These are phyloP conservation scores for Sordariomycetes sp. DNA, from an alignment of 2,329 filamentous ascomycete species.

Conservation along the genomic window DNA sequence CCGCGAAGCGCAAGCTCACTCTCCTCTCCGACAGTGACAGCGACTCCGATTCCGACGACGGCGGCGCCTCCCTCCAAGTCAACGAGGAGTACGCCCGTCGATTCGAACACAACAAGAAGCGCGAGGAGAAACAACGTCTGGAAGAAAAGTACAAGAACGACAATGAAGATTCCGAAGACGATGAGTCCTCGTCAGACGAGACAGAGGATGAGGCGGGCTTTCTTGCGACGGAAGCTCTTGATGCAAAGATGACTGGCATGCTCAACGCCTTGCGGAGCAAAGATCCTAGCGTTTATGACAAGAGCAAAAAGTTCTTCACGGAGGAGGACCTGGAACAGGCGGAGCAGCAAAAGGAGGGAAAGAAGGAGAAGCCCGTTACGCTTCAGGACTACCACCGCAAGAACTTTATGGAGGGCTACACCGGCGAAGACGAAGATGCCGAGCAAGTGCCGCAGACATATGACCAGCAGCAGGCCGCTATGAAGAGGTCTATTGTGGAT, in stretches of 20 bases:
- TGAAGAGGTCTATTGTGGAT: slow-evolving; percentile 69
- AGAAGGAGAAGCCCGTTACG: slow-evolving; percentile 76
- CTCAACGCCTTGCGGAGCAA: slow-evolving; percentile 82
- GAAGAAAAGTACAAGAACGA: slow-evolving; percentile 20
- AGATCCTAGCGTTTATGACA: slow-evolving; percentile 85
- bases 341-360: slow-evolving; percentile 28
- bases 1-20: slow-evolving; percentile 35
- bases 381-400: slow-evolving; percentile 87
- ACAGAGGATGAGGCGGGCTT: slow-evolving; percentile 87
- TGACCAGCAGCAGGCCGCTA: slow-evolving; percentile 75
- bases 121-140: slow-evolving; percentile 67
- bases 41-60: slow-evolving; percentile 37
- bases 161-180: slow-evolving; percentile 37
- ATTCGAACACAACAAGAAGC: slow-evolving; percentile 96
- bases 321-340: slow-evolving; percentile 17
- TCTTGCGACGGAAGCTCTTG: slow-evolving; percentile 74
- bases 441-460: slow-evolving; percentile 53
- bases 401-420: slow-evolving; percentile 69
- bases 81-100: slow-evolving; percentile 83
- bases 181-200: slow-evolving; percentile 65
- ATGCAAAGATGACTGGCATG: slow-evolving; percentile 79
- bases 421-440: slow-evolving; percentile 36
- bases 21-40: too few species aligned
- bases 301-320: slow-evolving; percentile 66
- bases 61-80: slow-evolving; percentile 57